Conservation (phyloP, 2,329 filamentous ascomycete genomes). For the Grosmannia penicillata region DNA sequence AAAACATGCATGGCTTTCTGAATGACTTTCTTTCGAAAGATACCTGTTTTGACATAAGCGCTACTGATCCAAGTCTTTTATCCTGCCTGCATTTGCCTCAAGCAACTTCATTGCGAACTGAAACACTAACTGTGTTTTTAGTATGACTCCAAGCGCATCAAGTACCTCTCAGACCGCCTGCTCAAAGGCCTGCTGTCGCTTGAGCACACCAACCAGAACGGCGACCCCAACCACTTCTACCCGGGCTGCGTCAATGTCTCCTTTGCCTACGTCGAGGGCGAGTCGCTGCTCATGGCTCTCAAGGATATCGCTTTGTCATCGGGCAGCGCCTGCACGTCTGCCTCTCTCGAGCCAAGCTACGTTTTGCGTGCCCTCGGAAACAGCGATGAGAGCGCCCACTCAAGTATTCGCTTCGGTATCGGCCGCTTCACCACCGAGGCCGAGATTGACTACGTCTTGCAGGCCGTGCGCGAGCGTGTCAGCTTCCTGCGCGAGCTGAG, state of each 20-base stretch:
- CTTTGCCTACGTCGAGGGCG: constrained; percentile 95
- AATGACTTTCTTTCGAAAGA: constrained; percentile 49
- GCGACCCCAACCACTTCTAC: constrained; percentile 70
- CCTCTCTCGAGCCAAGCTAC: constrained; percentile 91
- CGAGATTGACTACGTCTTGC: constrained; percentile 95
- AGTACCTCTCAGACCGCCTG: constrained; percentile 67
- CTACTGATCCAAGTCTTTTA: constrained; percentile 32
- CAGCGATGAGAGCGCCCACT: constrained; percentile 95
- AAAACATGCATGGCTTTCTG: constrained; percentile 84
- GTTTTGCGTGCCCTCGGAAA: constrained; percentile 87
- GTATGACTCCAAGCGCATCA: constrained; percentile 86
- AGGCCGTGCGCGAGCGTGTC: constrained; percentile 82
- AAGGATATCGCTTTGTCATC: constrained; percentile 97
- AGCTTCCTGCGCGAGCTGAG: constrained; percentile 88
- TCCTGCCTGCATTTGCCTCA: constrained; percentile 6
- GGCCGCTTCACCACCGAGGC: constrained; percentile 89
- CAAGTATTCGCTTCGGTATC: constrained; percentile 94
- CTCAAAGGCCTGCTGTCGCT: constrained; percentile 69
- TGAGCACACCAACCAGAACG: constrained; percentile 88
- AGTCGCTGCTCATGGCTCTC: constrained; percentile 93
- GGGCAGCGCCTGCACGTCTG: constrained; percentile 91
- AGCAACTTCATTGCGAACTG: constrained; percentile 1
- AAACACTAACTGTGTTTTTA: constrained; percentile 24
- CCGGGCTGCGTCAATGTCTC: constrained; percentile 97
- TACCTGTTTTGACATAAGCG: constrained; percentile 50